Percentiles rank a stretch among this genome's conserved stretches.
phyloP scores from a whole-genome alignment of 306 rosid species.

The Vicia sativa region DNA sequence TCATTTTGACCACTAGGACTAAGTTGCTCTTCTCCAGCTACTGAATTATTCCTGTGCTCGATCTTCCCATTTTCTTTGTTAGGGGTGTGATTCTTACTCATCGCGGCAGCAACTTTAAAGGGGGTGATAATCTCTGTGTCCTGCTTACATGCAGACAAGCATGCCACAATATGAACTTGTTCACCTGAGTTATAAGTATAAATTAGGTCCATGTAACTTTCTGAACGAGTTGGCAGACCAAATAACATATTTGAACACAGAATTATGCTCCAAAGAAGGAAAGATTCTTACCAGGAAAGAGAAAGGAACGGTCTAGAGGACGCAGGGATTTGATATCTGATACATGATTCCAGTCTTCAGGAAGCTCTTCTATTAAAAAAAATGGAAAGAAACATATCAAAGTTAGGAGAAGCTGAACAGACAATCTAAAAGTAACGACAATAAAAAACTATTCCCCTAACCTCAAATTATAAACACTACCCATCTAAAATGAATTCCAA shows the following conservation, averaged over 20 bases:
- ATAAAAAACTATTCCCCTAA: neutral
- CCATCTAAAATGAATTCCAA: conserved; percentile 12
- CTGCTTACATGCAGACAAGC: conserved; percentile 81
- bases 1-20: conserved; percentile 51
- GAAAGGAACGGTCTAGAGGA: conserved; percentile 81
- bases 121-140: conserved; percentile 92
- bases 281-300: conserved; percentile 77
- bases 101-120: conserved; percentile 90
- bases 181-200: conserved; percentile 67
- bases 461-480: conserved; percentile 19
- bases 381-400: conserved; percentile 38
- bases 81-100: conserved; percentile 75
- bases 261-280: conserved; percentile 30
- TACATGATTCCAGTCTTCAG: conserved; percentile 70
- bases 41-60: conserved; percentile 48
- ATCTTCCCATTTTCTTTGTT: conserved; percentile 61
- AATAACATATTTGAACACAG: conserved; percentile 35
- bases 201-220: conserved; percentile 41
- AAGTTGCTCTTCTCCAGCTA: conserved; percentile 45
- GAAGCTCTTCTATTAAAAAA: conserved; percentile 69
- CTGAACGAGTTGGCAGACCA: conserved; percentile 18
- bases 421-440: conserved; percentile 12
- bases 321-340: conserved; percentile 70
- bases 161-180: conserved; percentile 84
- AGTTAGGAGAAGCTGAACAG: conserved; percentile 24